Evolutionary conservation across 768 basidiomycete species (phyloP).

Genomic region (Mycena venus): DNA sequence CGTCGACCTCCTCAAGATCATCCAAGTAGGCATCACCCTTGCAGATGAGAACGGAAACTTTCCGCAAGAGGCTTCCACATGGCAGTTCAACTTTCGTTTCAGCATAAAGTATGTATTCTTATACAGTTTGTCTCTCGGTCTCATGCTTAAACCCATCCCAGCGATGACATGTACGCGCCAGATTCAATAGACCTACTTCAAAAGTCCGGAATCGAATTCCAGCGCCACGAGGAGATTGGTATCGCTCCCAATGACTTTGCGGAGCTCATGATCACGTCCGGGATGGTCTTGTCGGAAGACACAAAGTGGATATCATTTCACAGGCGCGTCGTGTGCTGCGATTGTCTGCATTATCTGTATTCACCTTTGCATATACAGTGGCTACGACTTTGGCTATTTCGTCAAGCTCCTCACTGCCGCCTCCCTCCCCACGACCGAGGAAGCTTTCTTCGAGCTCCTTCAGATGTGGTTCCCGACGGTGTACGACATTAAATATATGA

Average conservation of each 20-base stretch:
- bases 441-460: conserved; percentile 89
- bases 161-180: conserved; percentile 99
- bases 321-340: conserved; percentile 69
- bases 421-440: conserved; percentile 90
- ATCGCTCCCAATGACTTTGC: conserved; percentile 96
- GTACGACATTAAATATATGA: conserved; percentile 98
- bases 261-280: conserved; percentile 96
- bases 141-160: conserved; percentile 48
- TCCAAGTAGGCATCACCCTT: conserved; percentile 96
- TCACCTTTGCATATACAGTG: conserved; percentile 62
- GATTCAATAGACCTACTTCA: conserved; percentile 95
- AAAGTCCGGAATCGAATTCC: conserved; percentile 96
- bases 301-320: conserved; percentile 99
- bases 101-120: conserved; percentile 73
- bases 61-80: conserved; percentile 91
- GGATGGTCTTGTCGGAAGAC: conserved; percentile 89
- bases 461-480: conserved; percentile 95
- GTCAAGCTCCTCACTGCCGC: conserved; percentile 91
- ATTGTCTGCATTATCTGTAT: conserved; percentile 15
- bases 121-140: background rate
- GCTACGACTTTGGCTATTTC: conserved; percentile 99
- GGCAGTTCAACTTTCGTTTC: conserved; percentile 99
- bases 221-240: conserved; percentile 92
- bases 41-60: conserved; percentile 95
- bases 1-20: conserved; percentile 97